A percentile compares a stretch with the other conserved stretches of the same genome.
phyloP scores from a whole-genome alignment of 2,329 filamentous ascomycete species.

The Neocatenulostroma microsporum region DNA sequence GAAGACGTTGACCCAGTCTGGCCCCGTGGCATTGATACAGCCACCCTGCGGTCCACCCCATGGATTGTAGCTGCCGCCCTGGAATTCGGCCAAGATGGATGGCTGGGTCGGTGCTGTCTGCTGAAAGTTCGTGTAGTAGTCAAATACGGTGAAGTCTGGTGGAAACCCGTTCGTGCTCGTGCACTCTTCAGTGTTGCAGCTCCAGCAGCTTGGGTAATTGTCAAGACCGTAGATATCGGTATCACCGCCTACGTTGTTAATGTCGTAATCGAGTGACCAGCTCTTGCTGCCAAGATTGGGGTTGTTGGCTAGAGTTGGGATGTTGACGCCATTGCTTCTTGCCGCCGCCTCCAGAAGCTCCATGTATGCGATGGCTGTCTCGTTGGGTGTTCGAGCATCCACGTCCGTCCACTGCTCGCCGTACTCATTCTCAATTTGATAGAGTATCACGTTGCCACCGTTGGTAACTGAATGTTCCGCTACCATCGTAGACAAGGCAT shows the following conservation, averaged over 20 bases:
- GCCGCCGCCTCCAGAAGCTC: constrained; percentile 46
- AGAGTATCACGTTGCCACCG: constrained; percentile 49
- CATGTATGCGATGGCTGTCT: constrained; percentile 49
- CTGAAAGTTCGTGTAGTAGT: constrained; percentile 43
- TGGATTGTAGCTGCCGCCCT: constrained; percentile 54
- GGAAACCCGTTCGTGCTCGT: constrained; percentile 53
- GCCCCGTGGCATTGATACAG: constrained; percentile 48
- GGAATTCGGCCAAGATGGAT: constrained; percentile 52
- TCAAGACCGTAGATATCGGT: constrained; percentile 49
- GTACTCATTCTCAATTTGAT: constrained; percentile 53
- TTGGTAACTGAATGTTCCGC: constrained; percentile 49
- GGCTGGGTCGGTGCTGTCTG: constrained; percentile 40
- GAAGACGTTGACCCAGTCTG: constrained; percentile 56
- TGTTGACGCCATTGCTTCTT: constrained; percentile 48
- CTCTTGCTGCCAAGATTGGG: constrained; percentile 52
- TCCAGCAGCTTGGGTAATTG: constrained; percentile 52
- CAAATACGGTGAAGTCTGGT: constrained; percentile 46
- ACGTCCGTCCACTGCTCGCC: constrained; percentile 31
- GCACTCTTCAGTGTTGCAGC: constrained; percentile 55
- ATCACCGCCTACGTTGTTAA: constrained; percentile 46
- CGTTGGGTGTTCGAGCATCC: constrained; percentile 40
- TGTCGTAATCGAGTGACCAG: constrained; percentile 52
- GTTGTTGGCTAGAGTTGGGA: constrained; percentile 51
- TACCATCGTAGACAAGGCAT: constrained; percentile 43
- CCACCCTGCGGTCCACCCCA: constrained; percentile 55